Evolutionary conservation across 2,329 filamentous ascomycete genomes (phyloP), one percentile per base, ranked within the genome.

Genomic region (Sporothrix sp.): DNA sequence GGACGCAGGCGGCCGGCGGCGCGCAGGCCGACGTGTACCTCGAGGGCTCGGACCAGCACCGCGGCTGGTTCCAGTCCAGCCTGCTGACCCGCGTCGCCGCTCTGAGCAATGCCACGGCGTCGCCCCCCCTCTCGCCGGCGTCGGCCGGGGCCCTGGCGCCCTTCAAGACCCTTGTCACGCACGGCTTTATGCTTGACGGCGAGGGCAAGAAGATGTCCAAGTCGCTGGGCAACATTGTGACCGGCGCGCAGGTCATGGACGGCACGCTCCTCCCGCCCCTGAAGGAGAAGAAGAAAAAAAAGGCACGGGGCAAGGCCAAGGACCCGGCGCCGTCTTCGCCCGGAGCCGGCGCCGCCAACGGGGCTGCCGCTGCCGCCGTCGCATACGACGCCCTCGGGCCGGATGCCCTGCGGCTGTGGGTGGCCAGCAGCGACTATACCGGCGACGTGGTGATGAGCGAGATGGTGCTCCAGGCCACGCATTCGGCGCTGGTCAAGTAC

Each of bases 181-280:
- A 98, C 63, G 93, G 93, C 1, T 98, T 98, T 64, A 90, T 88
- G 0, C 78, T 98, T 2, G 93, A 98, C 60, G 76, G 84, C 45
- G 71, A 85, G 32, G 90, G 90, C n/a, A 88, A 87, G 63, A 98
- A 98, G 66, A 98, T 98, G 93, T 96, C 90, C 63, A 98, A 98
- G 66, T 96, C 89, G 0, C 70, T 96, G 1, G 93, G 93, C 14
- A 98, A 98, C 61, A 83, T 86, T 25, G 81, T 97, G 51, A 76
- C 80, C 0, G 90, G 91, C 0, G 72, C 78, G 7, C 75, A 95
- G 55, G 89, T 98, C 57, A 93, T 96, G 72, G 79, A 87, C 48
- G 91, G 91, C 7, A 81, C 82, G 3, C 71, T 95, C 10, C 68
- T 94, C 13, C 85, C 85, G 6, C 81, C 83, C 0, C 62, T 83